Base-by-base conservation (phyloP, 176 grass and related monocot genomes). In the Saccharum officinarum region DNA sequence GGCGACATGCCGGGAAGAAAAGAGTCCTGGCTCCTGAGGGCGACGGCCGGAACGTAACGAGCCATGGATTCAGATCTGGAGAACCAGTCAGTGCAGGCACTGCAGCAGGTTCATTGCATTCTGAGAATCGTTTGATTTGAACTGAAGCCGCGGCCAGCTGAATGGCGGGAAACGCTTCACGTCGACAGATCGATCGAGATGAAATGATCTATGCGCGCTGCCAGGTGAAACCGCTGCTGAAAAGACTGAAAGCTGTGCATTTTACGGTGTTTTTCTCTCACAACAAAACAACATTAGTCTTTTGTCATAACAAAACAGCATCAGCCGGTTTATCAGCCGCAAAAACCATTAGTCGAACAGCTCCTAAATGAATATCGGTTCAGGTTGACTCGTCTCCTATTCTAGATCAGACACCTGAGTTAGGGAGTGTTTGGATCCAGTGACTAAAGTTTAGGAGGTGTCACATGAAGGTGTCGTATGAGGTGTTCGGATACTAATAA, bases 91-190 rank as follows among this genome's bases (percentile, higher is more conserved):
- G 49, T 10, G 79, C 44, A 17, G 46, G 46, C 10, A 33, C 57
- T 60, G 63, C 63, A 31, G 12, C 6, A 8, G 67, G 67, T 90
- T 90, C 74, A 84, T 4, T 69, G 89, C 22, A 80, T 75, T 69
- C 30, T 10, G n/a, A n/a, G 22, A 69, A 76, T 41, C 54, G 2
- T 59, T 23, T 62, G n/a, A 26, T 62, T 62, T 62, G 59, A 30
- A 1, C 13, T 59, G 20, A 54, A 1, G 28, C 5, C 22, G 46
- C 18, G 63, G 37, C 4, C 18, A 52, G 16, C 84, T 81, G 84
- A 75, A 79, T 80, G 84, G 68, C 89, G 68, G 75, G 84, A 80
- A 83, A 62, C 4, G 80, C 60, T 79, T 90, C 75, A 36, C 75
- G 89, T 90, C 69, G 84, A 69, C 84, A 44, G 50, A 64, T 60